Percentiles rank a stretch among this genome's conserved stretches.
Evolutionary conservation across 2,329 filamentous ascomycete genomes (phyloP).

Genomic region (Rugonectria rugulosa): DNA sequence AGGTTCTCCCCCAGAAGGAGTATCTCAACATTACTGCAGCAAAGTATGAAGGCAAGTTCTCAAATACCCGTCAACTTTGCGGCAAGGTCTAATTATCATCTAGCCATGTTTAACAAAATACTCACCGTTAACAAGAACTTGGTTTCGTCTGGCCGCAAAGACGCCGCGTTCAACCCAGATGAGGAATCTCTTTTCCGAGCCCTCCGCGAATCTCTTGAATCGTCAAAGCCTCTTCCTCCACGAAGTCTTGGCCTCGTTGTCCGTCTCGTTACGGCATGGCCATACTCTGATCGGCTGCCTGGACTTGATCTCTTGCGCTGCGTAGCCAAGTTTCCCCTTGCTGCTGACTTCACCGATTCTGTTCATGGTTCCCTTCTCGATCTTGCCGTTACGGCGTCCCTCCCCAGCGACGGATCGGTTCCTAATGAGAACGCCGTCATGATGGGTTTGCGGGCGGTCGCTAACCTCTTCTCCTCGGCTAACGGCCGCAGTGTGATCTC

Average conservation of each 20-base stretch:
- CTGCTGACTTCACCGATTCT: slow-evolving; percentile 66
- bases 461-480: slow-evolving; percentile 81
- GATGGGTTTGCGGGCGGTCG: slow-evolving; percentile 82
- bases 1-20: slow-evolving; percentile 77
- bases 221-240: slow-evolving; percentile 56
- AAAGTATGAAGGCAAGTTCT: slow-evolving; percentile 64
- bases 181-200: slow-evolving; percentile 70
- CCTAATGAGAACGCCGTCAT: slow-evolving; percentile 83
- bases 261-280: slow-evolving; percentile 81
- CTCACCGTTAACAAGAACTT: slow-evolving; percentile 77
- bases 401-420: slow-evolving; percentile 57
- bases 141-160: slow-evolving; percentile 74
- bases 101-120: slow-evolving; percentile 78
- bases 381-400: slow-evolving; percentile 51
- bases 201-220: slow-evolving; percentile 71
- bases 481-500: slow-evolving; percentile 73
- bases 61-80: not conserved
- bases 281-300: slow-evolving; percentile 79
- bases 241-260: slow-evolving; percentile 69
- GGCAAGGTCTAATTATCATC: slow-evolving; percentile 8
- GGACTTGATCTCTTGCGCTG: slow-evolving; percentile 89
- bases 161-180: slow-evolving; percentile 74
- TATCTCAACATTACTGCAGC: slow-evolving; percentile 81
- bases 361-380: slow-evolving; percentile 67
- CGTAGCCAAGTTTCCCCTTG: slow-evolving; percentile 71